Evolutionary conservation across 495 filamentous ascomycete species (phyloP), one percentile per base, ranked within the genome.

Genomic region (Cercophora sp.): DNA sequence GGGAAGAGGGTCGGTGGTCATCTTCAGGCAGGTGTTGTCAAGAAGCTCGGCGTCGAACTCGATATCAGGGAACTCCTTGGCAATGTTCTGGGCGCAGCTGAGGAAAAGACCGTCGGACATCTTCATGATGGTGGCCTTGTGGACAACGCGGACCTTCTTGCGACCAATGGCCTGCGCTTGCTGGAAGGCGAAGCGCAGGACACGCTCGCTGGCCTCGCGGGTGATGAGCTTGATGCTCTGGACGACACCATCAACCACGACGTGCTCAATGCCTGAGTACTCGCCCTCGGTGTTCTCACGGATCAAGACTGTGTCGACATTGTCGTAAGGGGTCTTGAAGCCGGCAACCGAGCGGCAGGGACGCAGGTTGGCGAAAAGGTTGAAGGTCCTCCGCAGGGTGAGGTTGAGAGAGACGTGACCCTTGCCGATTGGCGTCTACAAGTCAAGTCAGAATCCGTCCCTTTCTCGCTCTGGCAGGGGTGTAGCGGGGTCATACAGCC

Each of bases 71-170:
- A 88, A 97, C 59, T 96, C 90, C 83, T 96, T 91, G 69, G 88
- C 75, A 65, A 98, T 78, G 22, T 90, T 79, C 26, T 84, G 76
- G 60, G 90, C 94, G 47, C 82, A 86, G 71, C 80, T 86, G 52
- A 97, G 79, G 85, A 98, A 98, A 43, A 98, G 87, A 74, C 93
- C 93, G 73, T 98, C 93, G 72, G 81, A 86, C 94, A 97, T 97
- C 85, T 98, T 98, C 93, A 97, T 97, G 79, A 97, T 98, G 64
- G 94, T 98, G 64, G 92, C 93, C 83, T 97, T 97, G 83, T 97
- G 92, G 46, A 97, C 93, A 32, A 86, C 92, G 57, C 93, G 87
- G 55, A 98, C 93, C 84, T 96, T 96, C 69, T 83, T 87, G 79
- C 87, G 87, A 65, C 90, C 88, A 57, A 96, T 87, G 45, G 88